Base-by-base conservation (phyloP, 2,329 filamentous ascomycete species). In the Aspergillus brunneoviolaceus region DNA sequence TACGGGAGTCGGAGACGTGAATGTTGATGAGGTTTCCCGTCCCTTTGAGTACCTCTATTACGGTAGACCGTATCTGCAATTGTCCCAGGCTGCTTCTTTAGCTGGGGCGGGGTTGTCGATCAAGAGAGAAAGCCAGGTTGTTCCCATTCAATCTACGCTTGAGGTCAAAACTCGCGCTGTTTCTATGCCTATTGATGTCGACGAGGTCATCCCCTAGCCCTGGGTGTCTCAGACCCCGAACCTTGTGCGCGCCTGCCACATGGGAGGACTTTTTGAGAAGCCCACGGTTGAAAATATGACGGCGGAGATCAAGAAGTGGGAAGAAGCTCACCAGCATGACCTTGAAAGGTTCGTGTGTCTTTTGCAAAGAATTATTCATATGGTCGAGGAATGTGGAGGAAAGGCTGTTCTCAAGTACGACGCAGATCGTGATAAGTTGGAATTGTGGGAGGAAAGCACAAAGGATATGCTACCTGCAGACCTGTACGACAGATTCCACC, bases 211-310 rank as follows among this genome's bases (percentile, higher is more conserved):
- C 25, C 60, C 77, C 2, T 79, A 81, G 67, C 72, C 82, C 25
- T 82, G 79, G 79, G 62, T 74, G 16, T 81, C 77, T 5, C 79
- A 82, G 67, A 82, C 80, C 1, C 75, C 76, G 0, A 79, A 78
- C 47, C 77, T 82, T 35, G 77, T 82, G n/a, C 73, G 76, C 31
- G 79, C 78, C 1, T 79, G 80, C 61, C 77, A 82, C 61, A 49
- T 63, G 3, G 58, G 60, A 2, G 79, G 79, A 35, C 19, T 56
- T 1, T 82, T 82, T 60, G 16, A 58, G 9, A 33, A 48, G 16
- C 69, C 73, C 45, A 35, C 64, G 55, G 76, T 79, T 2, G 70
- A 80, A 67, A 69, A 80, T 63, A 69, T 80, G 12, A 51, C 64
- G 3, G 33, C 21, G 21, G 59, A 71, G 5, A 66, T 80, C 35